Conservation (phyloP, 2,329 filamentous ascomycete species). For the Colletotrichum neosansevieriae region DNA sequence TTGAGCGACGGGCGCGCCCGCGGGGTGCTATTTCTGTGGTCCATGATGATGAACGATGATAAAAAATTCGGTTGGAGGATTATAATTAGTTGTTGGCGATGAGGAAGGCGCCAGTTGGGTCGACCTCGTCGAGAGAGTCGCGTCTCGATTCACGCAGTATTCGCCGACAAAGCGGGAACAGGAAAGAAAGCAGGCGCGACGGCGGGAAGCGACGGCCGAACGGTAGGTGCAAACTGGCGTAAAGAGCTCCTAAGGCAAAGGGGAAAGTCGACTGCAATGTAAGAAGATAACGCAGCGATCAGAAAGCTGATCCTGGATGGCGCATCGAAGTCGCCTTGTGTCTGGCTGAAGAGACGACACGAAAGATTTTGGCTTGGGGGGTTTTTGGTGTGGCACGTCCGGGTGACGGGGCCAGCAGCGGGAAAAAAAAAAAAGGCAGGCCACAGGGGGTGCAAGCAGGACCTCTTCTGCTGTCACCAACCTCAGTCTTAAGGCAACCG, state of each 20-base stretch:
- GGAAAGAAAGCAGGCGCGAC: constrained; percentile 21
- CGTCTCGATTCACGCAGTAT: constrained; percentile 36
- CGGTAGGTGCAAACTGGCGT: background rate
- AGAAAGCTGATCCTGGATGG: constrained; percentile 36
- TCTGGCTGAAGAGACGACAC: constrained; percentile 26
- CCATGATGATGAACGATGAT: constrained; percentile 32
- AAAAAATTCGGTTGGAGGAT: background rate
- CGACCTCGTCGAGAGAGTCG: constrained; percentile 30
- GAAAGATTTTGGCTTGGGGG: constrained; percentile 38
- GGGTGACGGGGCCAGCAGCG: constrained; percentile 28
- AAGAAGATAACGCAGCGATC: constrained; percentile 34
- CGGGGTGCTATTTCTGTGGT: constrained; percentile 50
- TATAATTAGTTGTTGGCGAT: constrained; percentile 31
- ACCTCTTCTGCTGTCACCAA: constrained; percentile 25
- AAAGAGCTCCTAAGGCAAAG: background rate
- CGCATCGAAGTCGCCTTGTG: constrained; percentile 36
- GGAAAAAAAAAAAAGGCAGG: constrained; percentile 13
- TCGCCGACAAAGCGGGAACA: constrained; percentile 29
- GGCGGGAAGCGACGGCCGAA: constrained; percentile 23
- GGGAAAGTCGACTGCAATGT: constrained; percentile 11
- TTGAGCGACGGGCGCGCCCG: constrained; percentile 55
- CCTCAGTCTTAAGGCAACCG: constrained; percentile 30
- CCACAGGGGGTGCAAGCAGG: constrained; percentile 30
- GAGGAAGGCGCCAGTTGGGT: constrained; percentile 20
- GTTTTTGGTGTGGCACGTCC: constrained; percentile 39